These are phyloP conservation scores for Pseudogymnoascus sp. DNA, from an alignment of 2,329 filamentous ascomycete species.

Conservation along the genomic window DNA sequence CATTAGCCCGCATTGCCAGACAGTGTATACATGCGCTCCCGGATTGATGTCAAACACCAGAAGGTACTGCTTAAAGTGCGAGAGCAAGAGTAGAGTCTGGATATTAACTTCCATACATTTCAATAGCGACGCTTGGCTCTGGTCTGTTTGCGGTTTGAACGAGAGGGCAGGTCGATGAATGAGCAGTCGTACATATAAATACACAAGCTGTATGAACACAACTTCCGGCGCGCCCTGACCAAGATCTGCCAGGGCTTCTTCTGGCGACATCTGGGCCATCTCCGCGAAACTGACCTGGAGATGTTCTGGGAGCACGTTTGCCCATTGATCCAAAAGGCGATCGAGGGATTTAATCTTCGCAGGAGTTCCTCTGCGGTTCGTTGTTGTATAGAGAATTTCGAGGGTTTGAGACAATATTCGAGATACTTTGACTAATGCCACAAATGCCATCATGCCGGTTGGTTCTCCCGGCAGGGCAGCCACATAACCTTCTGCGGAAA, in stretches of 20 bases:
- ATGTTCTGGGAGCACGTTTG: constrained; percentile 14
- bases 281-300: constrained; percentile 11
- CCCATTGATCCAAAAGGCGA: constrained; percentile 15
- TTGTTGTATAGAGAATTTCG: constrained; percentile 16
- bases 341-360: constrained; percentile 15
- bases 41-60: constrained; percentile 14
- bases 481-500: constrained; percentile 13
- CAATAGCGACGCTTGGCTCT: background rate
- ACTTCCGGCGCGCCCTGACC: constrained; percentile 11
- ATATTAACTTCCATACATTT: background rate
- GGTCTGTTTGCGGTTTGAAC: background rate
- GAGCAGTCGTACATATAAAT: constrained; percentile 12
- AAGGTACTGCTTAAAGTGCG: background rate
- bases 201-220: constrained; percentile 15
- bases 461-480: constrained; percentile 13
- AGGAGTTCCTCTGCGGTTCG: constrained; percentile 13
- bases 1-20: constrained; percentile 16
- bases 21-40: constrained; percentile 14
- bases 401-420: constrained; percentile 14
- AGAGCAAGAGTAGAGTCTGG: background rate
- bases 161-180: constrained; percentile 15
- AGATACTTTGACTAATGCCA: constrained; percentile 15
- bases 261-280: background rate
- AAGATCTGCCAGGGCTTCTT: constrained; percentile 6
- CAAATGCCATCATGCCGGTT: constrained; percentile 16